These are phyloP conservation scores for Colletotrichum musae DNA, from an alignment of 2,329 filamentous ascomycete species.

Conservation along the genomic window DNA sequence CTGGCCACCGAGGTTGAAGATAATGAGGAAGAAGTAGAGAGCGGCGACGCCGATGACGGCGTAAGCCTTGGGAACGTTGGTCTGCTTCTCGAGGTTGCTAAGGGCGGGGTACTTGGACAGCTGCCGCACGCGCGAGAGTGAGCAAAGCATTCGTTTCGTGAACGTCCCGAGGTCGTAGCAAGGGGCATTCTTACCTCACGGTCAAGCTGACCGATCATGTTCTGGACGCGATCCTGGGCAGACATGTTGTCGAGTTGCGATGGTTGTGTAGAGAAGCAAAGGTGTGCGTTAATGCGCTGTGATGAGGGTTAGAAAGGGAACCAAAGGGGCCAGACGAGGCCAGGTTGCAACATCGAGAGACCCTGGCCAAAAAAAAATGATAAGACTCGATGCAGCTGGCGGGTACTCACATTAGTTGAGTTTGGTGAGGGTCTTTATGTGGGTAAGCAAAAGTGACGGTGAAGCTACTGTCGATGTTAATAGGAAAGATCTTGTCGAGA, in stretches of 20 bases:
- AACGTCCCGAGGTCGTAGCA: background rate
- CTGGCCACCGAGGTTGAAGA: conserved; percentile 93
- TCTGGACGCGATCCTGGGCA: conserved; percentile 81
- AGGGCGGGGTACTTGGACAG: conserved; percentile 88
- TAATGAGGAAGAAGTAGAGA: conserved; percentile 91
- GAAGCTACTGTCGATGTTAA: conserved; percentile 37
- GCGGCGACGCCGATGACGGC: conserved; percentile 81
- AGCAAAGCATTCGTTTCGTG: conserved; percentile 12
- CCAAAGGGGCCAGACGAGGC: conserved; percentile 14
- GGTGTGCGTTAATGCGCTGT: conserved; percentile 41
- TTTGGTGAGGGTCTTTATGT: background rate
- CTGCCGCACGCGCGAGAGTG: conserved; percentile 58
- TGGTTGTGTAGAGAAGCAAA: conserved; percentile 40
- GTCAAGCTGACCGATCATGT: conserved; percentile 85
- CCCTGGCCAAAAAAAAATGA: background rate
- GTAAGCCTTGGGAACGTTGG: conserved; percentile 87
- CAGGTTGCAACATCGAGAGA: conserved; percentile 34
- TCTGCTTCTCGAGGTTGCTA: conserved; percentile 89
- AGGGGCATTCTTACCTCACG: conserved; percentile 73
- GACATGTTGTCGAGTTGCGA: conserved; percentile 70
- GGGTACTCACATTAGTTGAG: conserved; percentile 27
- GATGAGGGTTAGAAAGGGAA: conserved; percentile 35
- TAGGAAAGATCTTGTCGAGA: conserved; percentile 29
- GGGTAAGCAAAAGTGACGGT: conserved; percentile 18
- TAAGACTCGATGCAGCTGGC: conserved; percentile 8